Conservation (phyloP, 371 early-diverging fungal genomes). For the Capniomyces stellatus region DNA sequence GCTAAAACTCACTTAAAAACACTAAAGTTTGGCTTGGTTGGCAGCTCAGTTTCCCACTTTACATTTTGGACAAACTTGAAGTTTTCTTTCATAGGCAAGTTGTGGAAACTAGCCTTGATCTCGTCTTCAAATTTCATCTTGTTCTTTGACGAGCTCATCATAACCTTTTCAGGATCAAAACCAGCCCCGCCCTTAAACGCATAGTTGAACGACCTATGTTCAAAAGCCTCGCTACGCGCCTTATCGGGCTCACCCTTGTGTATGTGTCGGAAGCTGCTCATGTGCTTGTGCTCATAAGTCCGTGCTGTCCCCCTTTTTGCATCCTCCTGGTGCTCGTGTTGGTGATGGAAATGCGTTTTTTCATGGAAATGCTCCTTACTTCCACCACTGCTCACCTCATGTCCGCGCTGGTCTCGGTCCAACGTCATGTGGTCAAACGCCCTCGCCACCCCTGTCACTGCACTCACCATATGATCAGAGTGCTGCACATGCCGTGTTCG, state of each 20-base stretch:
- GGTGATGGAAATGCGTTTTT: constrained; percentile 28
- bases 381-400: constrained; percentile 21
- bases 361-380: constrained; percentile 24
- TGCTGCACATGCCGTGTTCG: constrained; percentile 25
- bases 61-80: constrained; percentile 26
- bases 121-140: constrained; percentile 26
- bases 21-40: constrained; percentile 24
- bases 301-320: constrained; percentile 21
- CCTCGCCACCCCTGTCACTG: constrained; percentile 21
- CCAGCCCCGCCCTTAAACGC: constrained; percentile 25
- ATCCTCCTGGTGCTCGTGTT: constrained; percentile 29
- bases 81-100: constrained; percentile 24
- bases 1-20: constrained; percentile 10
- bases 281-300: constrained; percentile 29
- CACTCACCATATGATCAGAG: constrained; percentile 25
- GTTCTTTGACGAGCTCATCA: constrained; percentile 25
- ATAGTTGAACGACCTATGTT: constrained; percentile 29
- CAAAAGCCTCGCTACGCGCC: constrained; percentile 26
- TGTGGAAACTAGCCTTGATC: constrained; percentile 29
- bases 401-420: constrained; percentile 25
- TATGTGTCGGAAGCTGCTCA: constrained; percentile 25
- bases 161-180: constrained; percentile 25
- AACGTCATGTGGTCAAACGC: constrained; percentile 26
- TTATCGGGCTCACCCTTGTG: constrained; percentile 24
- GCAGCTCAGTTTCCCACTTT: constrained; percentile 26